Base-by-base conservation (phyloP, 768 basidiomycete species). In the Phaeotremella skinneri region DNA sequence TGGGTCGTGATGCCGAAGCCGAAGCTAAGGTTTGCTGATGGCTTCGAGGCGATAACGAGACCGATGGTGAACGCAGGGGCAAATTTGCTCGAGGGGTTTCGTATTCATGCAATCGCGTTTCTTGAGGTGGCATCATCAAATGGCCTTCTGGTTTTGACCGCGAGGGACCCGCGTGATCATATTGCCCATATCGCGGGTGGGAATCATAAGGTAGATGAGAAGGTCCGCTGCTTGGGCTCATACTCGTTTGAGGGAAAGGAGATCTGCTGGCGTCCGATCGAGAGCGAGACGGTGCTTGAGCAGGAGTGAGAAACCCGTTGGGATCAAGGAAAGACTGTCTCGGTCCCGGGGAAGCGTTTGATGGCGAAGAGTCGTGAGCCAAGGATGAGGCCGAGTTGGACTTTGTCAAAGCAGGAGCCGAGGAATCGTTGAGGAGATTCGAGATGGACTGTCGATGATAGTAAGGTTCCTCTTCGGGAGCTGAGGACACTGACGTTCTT, bases 31-130 rank as follows among this genome's bases (percentile, higher is more conserved):
- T 25, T 29, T 57, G 59, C 43, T 63, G 58, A 26, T 67, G 57
- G 23, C 49, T 55, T 31, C 72, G 55, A 5, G 72, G 72, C 4
- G 72, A 73, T 27, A 73, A 56, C 1, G 72, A 73, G 5, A 70
- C 58, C 17, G 69, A 70, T 6, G 70, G 70, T 2, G 70, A 72
- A 27, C 70, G 53, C 4, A 64, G 37, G 6, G 70, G 67, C 7
- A 69, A 23, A 26, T 53, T 41, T 30, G 21, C 16, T 50, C 53
- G 58, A 25, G 63, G 52, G 25, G 39, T 48, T 17, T 39, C 56
- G 52, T 51, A 54, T 11, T 64, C 62, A 11, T 61, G 61, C 3
- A 30, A 45, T 37, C 60, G 63, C 11, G 64, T 60, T 27, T 59
- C 55, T 42, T 65, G 62, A 21, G 69, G 69, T 4, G 69, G 69